phyloP scores from a whole-genome alignment of 129 eudicot genomes.

The Flaveria bidentis region DNA sequence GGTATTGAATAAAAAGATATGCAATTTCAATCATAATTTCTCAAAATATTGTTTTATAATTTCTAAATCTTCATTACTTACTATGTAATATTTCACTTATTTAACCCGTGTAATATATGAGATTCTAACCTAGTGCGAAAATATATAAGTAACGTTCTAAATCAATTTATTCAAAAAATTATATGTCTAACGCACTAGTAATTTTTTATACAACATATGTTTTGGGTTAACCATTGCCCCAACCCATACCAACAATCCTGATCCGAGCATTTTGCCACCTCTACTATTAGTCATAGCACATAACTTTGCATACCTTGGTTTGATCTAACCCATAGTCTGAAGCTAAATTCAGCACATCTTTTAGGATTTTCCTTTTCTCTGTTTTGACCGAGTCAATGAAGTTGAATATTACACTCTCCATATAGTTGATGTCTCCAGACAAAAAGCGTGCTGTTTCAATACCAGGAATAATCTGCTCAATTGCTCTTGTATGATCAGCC shows the following conservation, averaged over 20 bases:
- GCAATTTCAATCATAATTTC: too few species aligned
- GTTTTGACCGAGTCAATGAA: slow-evolving; percentile 64
- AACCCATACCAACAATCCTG: neutral
- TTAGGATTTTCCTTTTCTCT: slow-evolving; percentile 74
- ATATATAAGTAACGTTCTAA: neutral
- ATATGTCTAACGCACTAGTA: neutral
- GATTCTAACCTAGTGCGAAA: too few species aligned
- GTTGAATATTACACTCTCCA: slow-evolving; percentile 66
- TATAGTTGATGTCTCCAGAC: slow-evolving; percentile 71
- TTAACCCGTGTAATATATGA: too few species aligned
- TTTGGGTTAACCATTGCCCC: neutral
- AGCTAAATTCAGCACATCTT: slow-evolving; percentile 68
- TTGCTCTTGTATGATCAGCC: slow-evolving; percentile 80
- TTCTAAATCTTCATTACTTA: too few species aligned
- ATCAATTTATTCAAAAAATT: neutral
- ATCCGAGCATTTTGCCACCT: neutral
- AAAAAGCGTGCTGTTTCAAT: slow-evolving; percentile 78
- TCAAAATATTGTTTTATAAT: too few species aligned
- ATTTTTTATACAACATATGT: neutral
- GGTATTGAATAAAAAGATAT: too few species aligned
- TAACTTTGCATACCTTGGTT: slow-evolving; percentile 59
- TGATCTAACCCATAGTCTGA: slow-evolving; percentile 71
- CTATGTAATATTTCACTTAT: too few species aligned
- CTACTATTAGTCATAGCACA: slow-evolving; percentile 22
- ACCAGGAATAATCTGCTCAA: slow-evolving; percentile 92